Base-by-base conservation (phyloP, 495 filamentous ascomycete species). In the Lophiotrema nucula region DNA sequence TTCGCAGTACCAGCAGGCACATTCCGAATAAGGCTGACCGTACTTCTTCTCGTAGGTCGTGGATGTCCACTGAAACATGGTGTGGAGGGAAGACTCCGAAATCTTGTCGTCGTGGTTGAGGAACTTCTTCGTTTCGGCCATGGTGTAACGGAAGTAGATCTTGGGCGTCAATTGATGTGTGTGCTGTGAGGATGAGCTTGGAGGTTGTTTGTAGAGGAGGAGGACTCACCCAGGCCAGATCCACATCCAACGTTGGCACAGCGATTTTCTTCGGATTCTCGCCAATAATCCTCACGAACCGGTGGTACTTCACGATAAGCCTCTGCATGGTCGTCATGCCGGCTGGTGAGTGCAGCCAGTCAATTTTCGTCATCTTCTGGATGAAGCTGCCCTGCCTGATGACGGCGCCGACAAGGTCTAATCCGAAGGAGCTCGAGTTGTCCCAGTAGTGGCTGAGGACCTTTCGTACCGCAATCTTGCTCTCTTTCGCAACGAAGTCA, bases 1-100 rank as follows among this genome's bases (percentile, higher is more conserved):
- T 66, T 93, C 89, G 73, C 90, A 96, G 68, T 90, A 92, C 89
- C 90, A 95, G 72, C 90, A 96, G 3, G 84, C 90, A 67, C 90
- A 95, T 70, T 89, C 86, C 25, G 80, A 86, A 70, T 93, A 95
- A 23, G 87, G 78, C 55, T 86, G 79, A 6, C 76, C 73, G 63
- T 77, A 84, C 16, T 71, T 74, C 28, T 84, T 81, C 61, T 85
- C 77, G 69, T 90, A 95, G 11, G 66, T 71, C 62, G 83, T 85
- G 68, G 75, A 81, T 0, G 91, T 96, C 84, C 86, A 89, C 66
- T 83, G 82, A 60, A 95, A 92, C 38, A 77, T 77, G 13, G 72
- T 72, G 44, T 78, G 81, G 24, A 95, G 77, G 19, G 73, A 73
- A 37, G 66, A 73, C 52, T 88, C 85, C 16, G 80, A 81, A 27